Evolutionary conservation across 2,329 filamentous ascomycete species (phyloP), one percentile per base, ranked within the genome.

Genomic region (Cytospora piceae): DNA sequence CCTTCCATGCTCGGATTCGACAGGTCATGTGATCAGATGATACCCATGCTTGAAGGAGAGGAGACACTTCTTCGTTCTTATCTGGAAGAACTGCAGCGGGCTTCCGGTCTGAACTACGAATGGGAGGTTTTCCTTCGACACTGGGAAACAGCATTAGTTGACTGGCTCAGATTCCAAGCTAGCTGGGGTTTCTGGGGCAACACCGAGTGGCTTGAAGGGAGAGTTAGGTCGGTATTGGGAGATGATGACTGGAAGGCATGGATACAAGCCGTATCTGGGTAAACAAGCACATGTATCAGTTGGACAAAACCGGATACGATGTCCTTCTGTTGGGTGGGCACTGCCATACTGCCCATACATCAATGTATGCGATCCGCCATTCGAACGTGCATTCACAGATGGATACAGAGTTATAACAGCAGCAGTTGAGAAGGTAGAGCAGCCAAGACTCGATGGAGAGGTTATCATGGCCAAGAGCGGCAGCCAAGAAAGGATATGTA

Each of bases 81-180:
- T 66, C 77, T 77, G 37, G 63, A 70, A 0, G 72, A 69, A 0
- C 68, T 87, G 2, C 71, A 78, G 20, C 66, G 67, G 1, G 70
- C 4, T 66, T 74, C 54, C 3, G 73, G 68, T 11, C 75, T 73
- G 46, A 69, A 73, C 1, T 90, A 90, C 63, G 75, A 79, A 0
- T 89, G 85, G 83, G 76, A 80, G 0, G 71, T 76, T 0, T 84
- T 90, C 20, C 72, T 82, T 6, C 74, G 82, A 24, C 87, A 91
- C 69, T 90, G 88, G 87, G 87, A 91, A 73, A 83, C 82, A 4
- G 88, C 88, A 0, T 73, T 90, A 4, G 87, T 90, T 0, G 88
- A 91, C 71, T 91, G 88, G 88, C 81, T 87, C 66, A 73, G 85
- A 7, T 87, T 87, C 61, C 84, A 87, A 73, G 84, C 84, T 0